Percentiles rank a stretch among this genome's conserved stretches.
phyloP scores from a whole-genome alignment of 768 basidiomycete species.

The Favolaschia claudopus region DNA sequence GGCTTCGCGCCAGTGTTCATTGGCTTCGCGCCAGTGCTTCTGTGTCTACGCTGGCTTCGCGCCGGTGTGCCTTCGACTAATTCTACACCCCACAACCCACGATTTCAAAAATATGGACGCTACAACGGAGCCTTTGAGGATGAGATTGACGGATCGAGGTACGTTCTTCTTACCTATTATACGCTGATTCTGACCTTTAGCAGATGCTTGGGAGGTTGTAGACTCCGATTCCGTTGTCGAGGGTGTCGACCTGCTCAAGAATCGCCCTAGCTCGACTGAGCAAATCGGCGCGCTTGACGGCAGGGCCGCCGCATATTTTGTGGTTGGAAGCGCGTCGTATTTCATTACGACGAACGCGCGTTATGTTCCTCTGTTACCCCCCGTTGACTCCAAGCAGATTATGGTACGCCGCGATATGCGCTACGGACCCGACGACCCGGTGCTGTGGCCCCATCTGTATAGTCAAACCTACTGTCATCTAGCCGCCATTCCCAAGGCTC shows the following conservation, averaged over 20 bases:
- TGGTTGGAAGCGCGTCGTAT: too few relatives aligned
- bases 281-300: too few relatives aligned
- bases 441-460: not conserved
- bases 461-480: too few relatives aligned
- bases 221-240: too few relatives aligned
- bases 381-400: not conserved
- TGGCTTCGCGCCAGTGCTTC: constrained; percentile 5
- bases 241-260: too few relatives aligned
- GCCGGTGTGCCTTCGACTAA: too few relatives aligned
- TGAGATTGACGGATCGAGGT: not conserved
- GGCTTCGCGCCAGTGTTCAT: constrained; percentile 3
- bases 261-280: too few relatives aligned
- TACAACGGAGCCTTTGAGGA: not conserved
- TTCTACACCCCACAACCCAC: too few relatives aligned
- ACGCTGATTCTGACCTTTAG: not conserved
- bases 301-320: too few relatives aligned
- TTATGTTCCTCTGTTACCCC: constrained; percentile 5
- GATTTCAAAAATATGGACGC: too few relatives aligned
- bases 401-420: not conserved
- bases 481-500: too few relatives aligned
- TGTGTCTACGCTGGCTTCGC: too few relatives aligned
- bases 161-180: not conserved
- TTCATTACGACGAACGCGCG: constrained; percentile 1
- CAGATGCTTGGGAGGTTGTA: not conserved
- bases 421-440: constrained; percentile 2